A percentile compares a stretch with the other conserved stretches of the same genome.
phyloP scores from a whole-genome alignment of 2,329 filamentous ascomycete genomes.

The Hypomyces rosellus region DNA sequence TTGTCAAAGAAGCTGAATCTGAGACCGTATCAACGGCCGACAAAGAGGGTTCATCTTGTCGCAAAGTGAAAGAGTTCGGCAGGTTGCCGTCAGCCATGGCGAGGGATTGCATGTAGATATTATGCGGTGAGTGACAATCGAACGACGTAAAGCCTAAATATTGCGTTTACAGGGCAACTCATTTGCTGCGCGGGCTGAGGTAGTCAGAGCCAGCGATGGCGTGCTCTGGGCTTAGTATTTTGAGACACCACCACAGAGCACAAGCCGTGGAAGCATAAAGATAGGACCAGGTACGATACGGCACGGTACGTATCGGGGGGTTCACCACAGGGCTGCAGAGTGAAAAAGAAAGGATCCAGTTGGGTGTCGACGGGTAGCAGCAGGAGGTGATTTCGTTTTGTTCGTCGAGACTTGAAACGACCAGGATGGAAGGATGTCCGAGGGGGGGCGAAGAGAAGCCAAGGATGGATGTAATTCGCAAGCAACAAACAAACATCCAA shows the following conservation, averaged over 20 bases:
- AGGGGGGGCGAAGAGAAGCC: too few relatives aligned
- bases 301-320: too few relatives aligned
- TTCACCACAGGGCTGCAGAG: too few relatives aligned
- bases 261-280: neutral
- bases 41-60: slow-evolving; percentile 3
- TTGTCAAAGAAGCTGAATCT: neutral
- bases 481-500: too few relatives aligned
- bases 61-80: neutral
- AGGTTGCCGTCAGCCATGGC: slow-evolving; percentile 5
- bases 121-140: slow-evolving; percentile 11
- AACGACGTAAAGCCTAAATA: slow-evolving; percentile 9
- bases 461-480: too few relatives aligned
- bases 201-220: slow-evolving; percentile 10
- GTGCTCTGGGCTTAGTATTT: slow-evolving; percentile 10
- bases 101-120: slow-evolving; percentile 12
- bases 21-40: neutral
- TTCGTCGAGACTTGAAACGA: too few relatives aligned
- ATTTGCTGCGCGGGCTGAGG: slow-evolving; percentile 3
- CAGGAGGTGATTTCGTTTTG: too few relatives aligned
- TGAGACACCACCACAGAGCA: slow-evolving; percentile 10
- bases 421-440: too few relatives aligned
- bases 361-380: too few relatives aligned
- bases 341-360: too few relatives aligned
- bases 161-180: slow-evolving; percentile 8
- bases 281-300: too few relatives aligned